phyloP scores from a whole-genome alignment of 257 asterid species.

The Mitragyna speciosa region DNA sequence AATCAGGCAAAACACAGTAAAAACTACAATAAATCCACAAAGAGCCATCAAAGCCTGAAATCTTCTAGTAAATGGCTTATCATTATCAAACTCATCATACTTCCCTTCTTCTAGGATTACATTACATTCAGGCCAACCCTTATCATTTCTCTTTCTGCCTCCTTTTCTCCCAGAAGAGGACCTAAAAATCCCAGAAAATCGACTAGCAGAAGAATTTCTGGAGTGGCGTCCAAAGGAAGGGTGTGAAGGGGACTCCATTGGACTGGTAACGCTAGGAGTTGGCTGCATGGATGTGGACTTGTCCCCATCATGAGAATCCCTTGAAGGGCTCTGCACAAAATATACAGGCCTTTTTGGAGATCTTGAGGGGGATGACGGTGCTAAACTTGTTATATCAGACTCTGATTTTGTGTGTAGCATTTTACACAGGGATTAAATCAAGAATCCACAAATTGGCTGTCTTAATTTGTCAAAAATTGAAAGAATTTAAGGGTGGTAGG shows the following conservation, averaged over 20 bases:
- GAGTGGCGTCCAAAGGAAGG: slow-evolving; percentile 96
- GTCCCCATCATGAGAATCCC: slow-evolving; percentile 94
- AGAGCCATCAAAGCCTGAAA: slow-evolving; percentile 76
- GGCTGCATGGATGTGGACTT: slow-evolving; percentile 83
- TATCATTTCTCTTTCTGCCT: slow-evolving; percentile 73
- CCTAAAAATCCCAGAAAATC: slow-evolving; percentile 92
- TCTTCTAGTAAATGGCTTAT: slow-evolving; percentile 55
- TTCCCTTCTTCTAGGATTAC: slow-evolving; percentile 88
- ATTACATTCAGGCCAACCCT: slow-evolving; percentile 97
- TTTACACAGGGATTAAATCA: background rate
- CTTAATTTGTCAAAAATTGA: background rate
- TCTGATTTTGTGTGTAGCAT: slow-evolving; percentile 91
- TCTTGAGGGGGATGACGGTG: slow-evolving; percentile 92
- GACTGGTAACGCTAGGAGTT: slow-evolving; percentile 82
- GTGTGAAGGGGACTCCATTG: slow-evolving; percentile 95
- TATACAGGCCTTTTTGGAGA: slow-evolving; percentile 84
- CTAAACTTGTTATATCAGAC: slow-evolving; percentile 86
- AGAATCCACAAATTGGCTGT: background rate
- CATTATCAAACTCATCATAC: slow-evolving; percentile 72
- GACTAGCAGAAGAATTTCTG: slow-evolving; percentile 81
- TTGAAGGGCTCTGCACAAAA: slow-evolving; percentile 94
- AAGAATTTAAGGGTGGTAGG: background rate
- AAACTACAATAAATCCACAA: slow-evolving; percentile 61
- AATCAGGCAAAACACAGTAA: slow-evolving; percentile 78
- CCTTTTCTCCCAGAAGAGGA: slow-evolving; percentile 82